Percentiles rank a stretch among this genome's conserved stretches.
Conservation (phyloP, 768 basidiomycete species). For the Russula ochroleuca region DNA sequence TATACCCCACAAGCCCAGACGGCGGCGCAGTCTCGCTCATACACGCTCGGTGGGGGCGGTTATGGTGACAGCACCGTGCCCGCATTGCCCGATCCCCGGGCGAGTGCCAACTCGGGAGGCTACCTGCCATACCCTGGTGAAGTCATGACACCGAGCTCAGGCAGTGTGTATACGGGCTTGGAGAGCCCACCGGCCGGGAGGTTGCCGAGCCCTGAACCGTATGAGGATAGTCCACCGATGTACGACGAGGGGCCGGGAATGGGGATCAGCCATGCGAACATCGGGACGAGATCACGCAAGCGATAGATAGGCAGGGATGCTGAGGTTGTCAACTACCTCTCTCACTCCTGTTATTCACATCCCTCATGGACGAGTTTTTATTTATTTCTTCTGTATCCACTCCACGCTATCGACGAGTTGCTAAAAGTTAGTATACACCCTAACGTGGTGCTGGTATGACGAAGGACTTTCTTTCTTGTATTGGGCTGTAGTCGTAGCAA, state of each 20-base stretch:
- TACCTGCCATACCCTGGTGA: conserved; percentile 28
- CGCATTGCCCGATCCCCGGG: conserved; percentile 23
- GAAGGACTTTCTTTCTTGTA: not conserved
- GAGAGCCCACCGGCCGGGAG: not conserved
- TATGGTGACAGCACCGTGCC: conserved; percentile 48
- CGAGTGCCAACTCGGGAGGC: conserved; percentile 23
- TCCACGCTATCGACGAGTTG: conserved; percentile 9
- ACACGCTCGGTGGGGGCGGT: conserved; percentile 53
- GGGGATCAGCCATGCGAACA: not conserved
- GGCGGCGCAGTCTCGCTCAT: conserved; percentile 37
- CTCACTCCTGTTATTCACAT: not conserved
- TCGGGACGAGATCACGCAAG: too few species aligned
- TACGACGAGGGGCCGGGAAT: conserved; percentile 51
- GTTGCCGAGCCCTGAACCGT: conserved; percentile 25
- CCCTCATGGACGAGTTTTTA: conserved; percentile 8
- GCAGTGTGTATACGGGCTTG: conserved; percentile 21
- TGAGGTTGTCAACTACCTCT: not conserved
- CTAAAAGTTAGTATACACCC: conserved; percentile 1
- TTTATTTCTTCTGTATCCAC: conserved; percentile 1
- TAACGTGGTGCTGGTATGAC: not conserved
- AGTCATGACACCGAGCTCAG: not conserved
- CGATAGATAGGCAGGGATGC: conserved; percentile 11
- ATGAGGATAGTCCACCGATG: conserved; percentile 58
- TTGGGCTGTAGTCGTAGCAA: conserved; percentile 8
- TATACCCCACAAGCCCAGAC: conserved; percentile 9